Evolutionary conservation across 2,329 filamentous ascomycete species (phyloP).

Genomic region (Hypomyces perniciosus): DNA sequence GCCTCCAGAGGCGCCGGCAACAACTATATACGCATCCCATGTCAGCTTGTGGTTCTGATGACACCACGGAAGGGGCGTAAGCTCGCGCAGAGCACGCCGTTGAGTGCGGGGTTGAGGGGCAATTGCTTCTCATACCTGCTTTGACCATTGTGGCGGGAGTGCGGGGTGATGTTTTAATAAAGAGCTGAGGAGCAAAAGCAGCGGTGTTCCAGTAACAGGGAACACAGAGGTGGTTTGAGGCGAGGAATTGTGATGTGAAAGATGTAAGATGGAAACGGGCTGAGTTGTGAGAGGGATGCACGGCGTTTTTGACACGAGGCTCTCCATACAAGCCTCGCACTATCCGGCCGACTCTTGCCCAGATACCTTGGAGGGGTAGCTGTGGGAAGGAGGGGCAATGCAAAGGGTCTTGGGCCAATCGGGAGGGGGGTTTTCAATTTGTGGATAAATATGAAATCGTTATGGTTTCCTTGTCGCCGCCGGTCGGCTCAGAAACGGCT

Average conservation of each 20-base stretch:
- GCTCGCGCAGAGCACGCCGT: not conserved
- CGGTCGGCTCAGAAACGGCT: not conserved
- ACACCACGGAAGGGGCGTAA: not conserved
- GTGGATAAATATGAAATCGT: not conserved
- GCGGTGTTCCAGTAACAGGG: not conserved
- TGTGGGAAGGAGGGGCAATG: not conserved
- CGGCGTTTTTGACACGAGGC: not conserved
- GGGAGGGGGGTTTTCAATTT: not conserved
- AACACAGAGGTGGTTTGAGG: not conserved
- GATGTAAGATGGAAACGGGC: not conserved
- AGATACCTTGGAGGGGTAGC: not conserved
- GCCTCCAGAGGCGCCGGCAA: constrained; percentile 95
- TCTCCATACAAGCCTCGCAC: not conserved
- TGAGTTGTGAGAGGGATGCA: not conserved
- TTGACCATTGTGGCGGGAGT: constrained; percentile 12
- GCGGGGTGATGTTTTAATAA: not conserved
- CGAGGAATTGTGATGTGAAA: not conserved
- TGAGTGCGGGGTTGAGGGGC: constrained; percentile 14
- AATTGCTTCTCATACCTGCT: constrained; percentile 9
- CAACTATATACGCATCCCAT: constrained; percentile 41
- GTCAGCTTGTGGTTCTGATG: not conserved
- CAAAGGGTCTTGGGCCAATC: not conserved
- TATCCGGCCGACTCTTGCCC: not conserved
- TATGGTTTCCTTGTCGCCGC: not conserved
- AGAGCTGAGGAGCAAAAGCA: not conserved